Base-by-base conservation (phyloP, 2,329 filamentous ascomycete genomes). In the Rhinocladiella mackenziei region DNA sequence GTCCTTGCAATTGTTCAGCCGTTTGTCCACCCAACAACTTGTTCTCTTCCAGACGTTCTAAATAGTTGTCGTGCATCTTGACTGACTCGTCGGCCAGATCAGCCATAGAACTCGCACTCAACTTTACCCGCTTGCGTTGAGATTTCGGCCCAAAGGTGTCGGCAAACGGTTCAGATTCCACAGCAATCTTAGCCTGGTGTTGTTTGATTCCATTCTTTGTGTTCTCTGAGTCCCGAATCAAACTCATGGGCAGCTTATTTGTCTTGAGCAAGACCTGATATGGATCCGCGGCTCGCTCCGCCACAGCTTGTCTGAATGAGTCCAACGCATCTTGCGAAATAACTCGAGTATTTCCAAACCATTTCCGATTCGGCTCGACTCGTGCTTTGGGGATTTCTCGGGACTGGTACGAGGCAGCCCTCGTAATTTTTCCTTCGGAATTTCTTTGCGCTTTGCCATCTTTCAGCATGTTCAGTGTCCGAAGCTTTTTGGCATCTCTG, bases 341-440 rank as follows among this genome's bases (percentile, higher is more conserved):
- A 32, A 84, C 81, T 60, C 92, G 76, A 23, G 91, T 95, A 67
- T 96, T 96, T 60, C 84, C 87, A 70, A 98, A 98, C 92, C 92
- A 98, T 70, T 94, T 94, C 60, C 92, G 78, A 70, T 97, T 94
- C 37, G 92, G 92, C 72, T 97, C 91, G 61, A 97, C 86, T 55
- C 89, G 80, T 56, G 91, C 92, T 48, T 77, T 80, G 34, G 91
- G 89, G 15, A 83, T 70, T 25, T 95, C 89, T 61, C 81, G 76
- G 48, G 84, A 89, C 70, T 97, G 89, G 68, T 81, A 95, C 11
- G 80, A 76, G 36, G 89, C 89, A 54, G 88, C 82, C 68, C 92
- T 83, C 43, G 83, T 85, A 63, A 98, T 84, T 59, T 91, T 81
- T 60, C 92, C 92, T 9, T 77, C 71, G 36, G 86, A 82, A 62